Evolutionary conservation across 2,329 filamentous ascomycete genomes (phyloP), one percentile per base, ranked within the genome.

Genomic region (Penicillium thymicola): DNA sequence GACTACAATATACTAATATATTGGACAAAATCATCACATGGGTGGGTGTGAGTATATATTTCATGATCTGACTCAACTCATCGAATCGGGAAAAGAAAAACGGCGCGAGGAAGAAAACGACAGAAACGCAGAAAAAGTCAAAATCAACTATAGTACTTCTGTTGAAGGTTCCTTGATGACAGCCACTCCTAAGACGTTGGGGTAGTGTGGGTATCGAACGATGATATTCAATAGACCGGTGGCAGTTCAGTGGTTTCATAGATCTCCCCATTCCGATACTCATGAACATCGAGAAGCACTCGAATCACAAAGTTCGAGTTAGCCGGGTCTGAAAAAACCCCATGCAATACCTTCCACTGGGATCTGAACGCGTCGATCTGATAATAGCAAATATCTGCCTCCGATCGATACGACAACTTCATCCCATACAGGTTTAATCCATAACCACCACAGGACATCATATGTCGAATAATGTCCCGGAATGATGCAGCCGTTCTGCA

Each of bases 161-260:
- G 46, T 27, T 28, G 14, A n/a, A 46, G 30, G 14, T 34, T 16
- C 14, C 21, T 21, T 4, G 2, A 14, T 18, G 38, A 7, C 28
- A 10, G 21, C n/a, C 23, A 28, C 2, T 13, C 21, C 8, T 6
- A 27, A 27, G 11, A 38, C 11, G 32, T 49, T 49, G 46, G 21
- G n/a, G 45, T 36, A 10, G 9, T 1, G 2, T n/a, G 18, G 45
- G 32, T 14, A 25, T 18, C 11, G 10, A 14, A 16, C 10, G 3
- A 11, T 13, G 5, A 6, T 40, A 32, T 5, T 42, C 27, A 32
- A 16, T 42, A 30, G 3, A 32, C 37, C 9, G 37, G 48, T 32
- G 48, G 37, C 10, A 51, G 36, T 8, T 51, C 48, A 32, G 48
- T 51, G 5, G 48, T 51, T 21, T 51, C 48, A 14, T 41, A 51